phyloP scores from a whole-genome alignment of 176 grass and related monocot genomes.

The Avena eriantha region DNA sequence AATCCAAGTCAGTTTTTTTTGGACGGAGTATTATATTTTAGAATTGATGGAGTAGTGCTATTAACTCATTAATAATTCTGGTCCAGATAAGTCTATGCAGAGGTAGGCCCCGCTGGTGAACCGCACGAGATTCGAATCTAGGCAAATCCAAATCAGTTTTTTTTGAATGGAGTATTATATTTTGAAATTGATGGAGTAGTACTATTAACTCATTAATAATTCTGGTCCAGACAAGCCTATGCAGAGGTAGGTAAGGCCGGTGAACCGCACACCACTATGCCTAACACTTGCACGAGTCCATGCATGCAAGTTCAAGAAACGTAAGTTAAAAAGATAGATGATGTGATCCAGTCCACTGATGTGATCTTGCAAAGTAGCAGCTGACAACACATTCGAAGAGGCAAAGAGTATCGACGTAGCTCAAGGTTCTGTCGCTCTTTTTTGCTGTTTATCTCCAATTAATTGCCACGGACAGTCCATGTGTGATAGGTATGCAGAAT shows the following conservation, averaged over 20 bases:
- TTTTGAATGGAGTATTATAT: too few relatives aligned
- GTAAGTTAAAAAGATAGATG: neutral
- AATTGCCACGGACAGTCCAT: slow-evolving; percentile 1
- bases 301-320: slow-evolving; percentile 19
- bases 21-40: too few relatives aligned
- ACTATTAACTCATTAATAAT: neutral
- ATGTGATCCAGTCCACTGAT: slow-evolving; percentile 48
- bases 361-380: slow-evolving; percentile 33
- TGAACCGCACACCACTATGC: slow-evolving; percentile 44
- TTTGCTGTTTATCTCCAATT: slow-evolving; percentile 8
- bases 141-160: too few relatives aligned
- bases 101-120: slow-evolving; percentile 21
- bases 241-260: neutral
- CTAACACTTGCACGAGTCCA: slow-evolving; percentile 42
- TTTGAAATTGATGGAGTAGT: too few relatives aligned
- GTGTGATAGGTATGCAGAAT: slow-evolving; percentile 15
- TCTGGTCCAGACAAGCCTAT: slow-evolving; percentile 17
- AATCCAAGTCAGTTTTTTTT: too few relatives aligned
- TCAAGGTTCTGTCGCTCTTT: neutral
- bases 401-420: neutral
- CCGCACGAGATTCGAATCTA: too few relatives aligned
- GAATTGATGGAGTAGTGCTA: too few relatives aligned
- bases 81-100: slow-evolving; percentile 1
- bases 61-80: neutral
- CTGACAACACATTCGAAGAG: neutral